Conservation (phyloP, 345 rosid genomes). For the Limnanthes douglasii region DNA sequence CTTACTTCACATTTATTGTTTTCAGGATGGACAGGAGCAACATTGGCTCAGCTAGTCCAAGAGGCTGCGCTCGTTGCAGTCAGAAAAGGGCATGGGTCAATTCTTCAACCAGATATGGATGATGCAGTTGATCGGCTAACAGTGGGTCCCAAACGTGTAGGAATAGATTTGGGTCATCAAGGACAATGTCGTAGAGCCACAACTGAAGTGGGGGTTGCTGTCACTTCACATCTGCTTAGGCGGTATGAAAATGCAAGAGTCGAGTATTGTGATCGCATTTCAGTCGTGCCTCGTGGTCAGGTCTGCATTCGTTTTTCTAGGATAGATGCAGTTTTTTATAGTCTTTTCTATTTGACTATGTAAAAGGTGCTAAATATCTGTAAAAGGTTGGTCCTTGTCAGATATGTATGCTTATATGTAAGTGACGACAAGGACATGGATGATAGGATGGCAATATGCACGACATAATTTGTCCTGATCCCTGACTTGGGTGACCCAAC, state of each 20-base stretch:
- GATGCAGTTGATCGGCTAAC: slow-evolving; percentile 92
- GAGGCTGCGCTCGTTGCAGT: slow-evolving; percentile 97
- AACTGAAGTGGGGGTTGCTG: slow-evolving; percentile 82
- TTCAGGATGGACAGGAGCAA: slow-evolving; percentile 92
- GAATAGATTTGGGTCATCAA: slow-evolving; percentile 60
- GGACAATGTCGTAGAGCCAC: slow-evolving; percentile 94
- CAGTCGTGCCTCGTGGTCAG: slow-evolving; percentile 86
- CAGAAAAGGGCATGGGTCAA: slow-evolving; percentile 56
- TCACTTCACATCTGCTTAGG: slow-evolving; percentile 74
- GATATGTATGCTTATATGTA: no score
- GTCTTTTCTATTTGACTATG: neutral
- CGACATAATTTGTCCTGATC: no score
- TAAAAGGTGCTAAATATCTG: no score
- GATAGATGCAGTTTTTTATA: no score
- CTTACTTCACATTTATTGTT: slow-evolving; percentile 10
- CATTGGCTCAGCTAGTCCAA: slow-evolving; percentile 76
- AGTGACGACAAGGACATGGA: no score
- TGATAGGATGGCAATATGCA: no score
- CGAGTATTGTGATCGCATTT: slow-evolving; percentile 76
- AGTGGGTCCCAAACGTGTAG: slow-evolving; percentile 79
- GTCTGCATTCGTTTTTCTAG: no score
- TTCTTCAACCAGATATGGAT: slow-evolving; percentile 74
- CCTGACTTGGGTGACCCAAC: no score
- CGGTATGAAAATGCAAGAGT: slow-evolving; percentile 62
- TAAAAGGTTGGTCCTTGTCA: no score